A percentile compares a stretch with the other conserved stretches of the same genome.
These are phyloP conservation scores for Hypoxylon fuscum DNA, from an alignment of 495 filamentous ascomycete genomes.

Conservation along the genomic window DNA sequence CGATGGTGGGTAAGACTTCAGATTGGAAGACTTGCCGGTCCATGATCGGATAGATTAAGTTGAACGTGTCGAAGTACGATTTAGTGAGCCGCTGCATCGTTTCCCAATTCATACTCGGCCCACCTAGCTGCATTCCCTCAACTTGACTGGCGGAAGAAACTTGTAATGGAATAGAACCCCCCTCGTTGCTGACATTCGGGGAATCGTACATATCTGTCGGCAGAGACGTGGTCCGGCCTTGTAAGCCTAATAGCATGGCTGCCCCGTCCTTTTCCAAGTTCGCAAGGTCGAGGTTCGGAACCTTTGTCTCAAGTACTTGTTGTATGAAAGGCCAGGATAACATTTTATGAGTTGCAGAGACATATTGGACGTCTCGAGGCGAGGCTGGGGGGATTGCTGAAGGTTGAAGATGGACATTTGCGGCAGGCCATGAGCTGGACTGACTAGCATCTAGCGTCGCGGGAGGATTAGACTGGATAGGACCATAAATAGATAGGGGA, in stretches of 20 bases:
- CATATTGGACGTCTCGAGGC: constrained; percentile 48
- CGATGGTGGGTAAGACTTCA: constrained; percentile 54
- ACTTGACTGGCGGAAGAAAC: constrained; percentile 24
- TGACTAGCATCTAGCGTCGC: constrained; percentile 22
- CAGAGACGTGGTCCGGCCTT: constrained; percentile 48
- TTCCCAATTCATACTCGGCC: constrained; percentile 52
- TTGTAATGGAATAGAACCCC: constrained; percentile 29
- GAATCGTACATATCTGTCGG: constrained; percentile 37
- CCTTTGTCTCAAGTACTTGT: constrained; percentile 52
- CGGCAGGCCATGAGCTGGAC: constrained; percentile 26
- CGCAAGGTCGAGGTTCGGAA: constrained; percentile 45
- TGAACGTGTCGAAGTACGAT: constrained; percentile 65
- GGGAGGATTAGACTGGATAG: constrained; percentile 22
- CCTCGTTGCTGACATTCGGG: constrained; percentile 17
- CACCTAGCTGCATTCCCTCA: constrained; percentile 38
- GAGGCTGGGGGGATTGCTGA: constrained; percentile 22
- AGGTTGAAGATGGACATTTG: constrained; percentile 20
- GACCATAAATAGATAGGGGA: constrained; percentile 36
- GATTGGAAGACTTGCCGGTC: constrained; percentile 61
- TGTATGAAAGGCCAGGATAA: constrained; percentile 66
- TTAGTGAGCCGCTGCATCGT: constrained; percentile 59
- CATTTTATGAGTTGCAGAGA: constrained; percentile 65
- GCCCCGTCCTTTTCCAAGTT: constrained; percentile 56
- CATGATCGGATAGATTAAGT: constrained; percentile 64
- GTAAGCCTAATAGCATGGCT: constrained; percentile 54